These are phyloP conservation scores for Backusella sp. DNA, from an alignment of 192 early-diverging fungal genomes.

Conservation along the genomic window DNA sequence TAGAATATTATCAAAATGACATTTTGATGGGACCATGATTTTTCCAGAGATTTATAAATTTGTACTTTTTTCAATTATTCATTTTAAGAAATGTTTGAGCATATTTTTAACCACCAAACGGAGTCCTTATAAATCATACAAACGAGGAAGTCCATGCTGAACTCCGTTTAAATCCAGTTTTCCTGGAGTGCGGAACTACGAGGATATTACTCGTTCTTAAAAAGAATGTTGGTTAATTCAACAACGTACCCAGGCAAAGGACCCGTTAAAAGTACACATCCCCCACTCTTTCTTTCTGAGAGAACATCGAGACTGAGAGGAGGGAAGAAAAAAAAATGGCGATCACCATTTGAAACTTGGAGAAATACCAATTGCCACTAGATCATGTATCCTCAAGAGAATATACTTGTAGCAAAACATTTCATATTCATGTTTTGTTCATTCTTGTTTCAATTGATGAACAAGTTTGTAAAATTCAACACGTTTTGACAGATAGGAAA, in stretches of 20 bases:
- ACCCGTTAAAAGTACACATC: not conserved
- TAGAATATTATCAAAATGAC: not conserved
- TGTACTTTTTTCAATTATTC: not conserved
- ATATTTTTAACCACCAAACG: conserved; percentile 1
- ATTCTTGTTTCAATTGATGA: not conserved
- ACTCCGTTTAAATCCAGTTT: not conserved
- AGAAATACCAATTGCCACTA: too few relatives aligned
- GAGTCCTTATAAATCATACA: not conserved
- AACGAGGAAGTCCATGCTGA: not conserved
- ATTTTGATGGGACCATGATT: not conserved
- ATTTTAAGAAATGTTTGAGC: conserved; percentile 2
- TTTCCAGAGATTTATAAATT: not conserved
- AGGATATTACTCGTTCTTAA: not conserved
- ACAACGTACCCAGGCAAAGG: not conserved
- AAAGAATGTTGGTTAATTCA: not conserved
- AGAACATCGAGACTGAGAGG: not conserved
- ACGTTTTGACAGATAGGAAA: not conserved
- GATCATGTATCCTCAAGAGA: too few relatives aligned
- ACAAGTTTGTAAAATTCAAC: not conserved
- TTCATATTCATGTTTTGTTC: not conserved
- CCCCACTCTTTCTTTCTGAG: not conserved
- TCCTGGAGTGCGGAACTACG: not conserved
- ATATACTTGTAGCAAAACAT: too few relatives aligned
- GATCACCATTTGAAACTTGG: too few relatives aligned
- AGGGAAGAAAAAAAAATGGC: too few relatives aligned